Conservation (phyloP, 1,284 basidiomycete species). For the Ganoderma lucidum region DNA sequence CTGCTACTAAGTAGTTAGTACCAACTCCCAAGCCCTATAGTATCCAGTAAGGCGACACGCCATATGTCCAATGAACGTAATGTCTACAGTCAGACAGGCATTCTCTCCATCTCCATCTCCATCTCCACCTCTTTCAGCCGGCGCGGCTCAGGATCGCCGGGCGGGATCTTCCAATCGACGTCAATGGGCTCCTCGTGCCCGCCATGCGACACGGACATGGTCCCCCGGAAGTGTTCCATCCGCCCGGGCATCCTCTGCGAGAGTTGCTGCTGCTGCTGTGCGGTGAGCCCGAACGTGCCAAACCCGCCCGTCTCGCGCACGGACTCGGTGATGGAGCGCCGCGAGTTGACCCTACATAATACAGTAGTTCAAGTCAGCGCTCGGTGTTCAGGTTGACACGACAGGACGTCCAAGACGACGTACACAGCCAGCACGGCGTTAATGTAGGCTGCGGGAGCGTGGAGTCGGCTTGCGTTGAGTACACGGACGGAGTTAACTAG, state of each 20-base stretch:
- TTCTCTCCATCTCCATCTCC: neutral
- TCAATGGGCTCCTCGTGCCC: conserved; percentile 1
- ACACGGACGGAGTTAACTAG: neutral
- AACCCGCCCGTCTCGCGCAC: conserved; percentile 1
- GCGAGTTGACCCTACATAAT: neutral
- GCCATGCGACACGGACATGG: neutral
- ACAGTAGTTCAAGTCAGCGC: neutral
- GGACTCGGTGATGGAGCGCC: neutral
- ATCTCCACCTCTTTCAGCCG: neutral
- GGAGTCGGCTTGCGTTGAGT: too few relatives aligned
- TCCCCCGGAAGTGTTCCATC: neutral
- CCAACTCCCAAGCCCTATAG: too few relatives aligned
- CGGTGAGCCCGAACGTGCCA: conserved; percentile 7
- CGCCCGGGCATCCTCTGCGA: neutral
- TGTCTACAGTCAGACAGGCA: neutral
- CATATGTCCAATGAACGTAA: too few relatives aligned
- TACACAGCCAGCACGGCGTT: conserved; percentile 7
- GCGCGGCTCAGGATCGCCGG: neutral
- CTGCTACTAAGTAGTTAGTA: too few relatives aligned
- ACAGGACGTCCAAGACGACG: neutral
- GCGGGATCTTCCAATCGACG: neutral
- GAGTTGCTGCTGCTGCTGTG: conserved; percentile 1
- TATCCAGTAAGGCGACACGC: too few relatives aligned
- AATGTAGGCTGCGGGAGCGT: neutral
- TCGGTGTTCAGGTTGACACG: neutral